Evolutionary conservation across 495 filamentous ascomycete genomes (phyloP), one percentile per base, ranked within the genome.

Genomic region (Xylaria palmicola): DNA sequence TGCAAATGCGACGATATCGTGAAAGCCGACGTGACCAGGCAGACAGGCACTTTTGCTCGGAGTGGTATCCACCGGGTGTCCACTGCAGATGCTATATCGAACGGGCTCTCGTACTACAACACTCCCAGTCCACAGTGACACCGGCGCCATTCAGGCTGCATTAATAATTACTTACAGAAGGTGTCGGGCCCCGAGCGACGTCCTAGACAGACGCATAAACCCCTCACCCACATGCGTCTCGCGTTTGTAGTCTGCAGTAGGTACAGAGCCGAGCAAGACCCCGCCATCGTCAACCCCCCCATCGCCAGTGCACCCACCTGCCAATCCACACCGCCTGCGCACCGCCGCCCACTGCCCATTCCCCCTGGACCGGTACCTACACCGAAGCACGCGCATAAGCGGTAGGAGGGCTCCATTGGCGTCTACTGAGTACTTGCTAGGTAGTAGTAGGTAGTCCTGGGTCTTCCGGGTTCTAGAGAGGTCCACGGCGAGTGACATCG

Each of bases 131-230:
- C 19, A 47, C 17, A n/a, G 48, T 13, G 17, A 34, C 50, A 53
- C 20, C 12, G 20, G 15, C 22, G 2, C 10, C n/a, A 48, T 50
- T 50, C 56, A 56, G 53, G 37, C 53, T 60, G 47, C 57, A 60
- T 60, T 60, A 60, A 51, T 52, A 60, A 60, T 52, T 27, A 22
- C 57, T 60, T 50, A 60, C 57, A 43, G 34, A 52, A 30, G n/a
- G 30, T 37, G 7, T 32, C 15, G 37, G 44, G 6, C 6, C 45
- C 56, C 5, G 13, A 3, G 3, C 15, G 30, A 13, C 6, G 13
- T 36, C 32, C 13, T 36, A 6, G 6, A 6, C 6, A 36, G 32
- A 36, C 48, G 48, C 56, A 59, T 49, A 52, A 51, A 60, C 55
- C 55, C 54, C 55, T 58, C 55, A 49, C 44, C 55, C 55, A 56